These are phyloP conservation scores for Cryphonectria nitschkei DNA, from an alignment of 2,329 filamentous ascomycete species.

Conservation along the genomic window DNA sequence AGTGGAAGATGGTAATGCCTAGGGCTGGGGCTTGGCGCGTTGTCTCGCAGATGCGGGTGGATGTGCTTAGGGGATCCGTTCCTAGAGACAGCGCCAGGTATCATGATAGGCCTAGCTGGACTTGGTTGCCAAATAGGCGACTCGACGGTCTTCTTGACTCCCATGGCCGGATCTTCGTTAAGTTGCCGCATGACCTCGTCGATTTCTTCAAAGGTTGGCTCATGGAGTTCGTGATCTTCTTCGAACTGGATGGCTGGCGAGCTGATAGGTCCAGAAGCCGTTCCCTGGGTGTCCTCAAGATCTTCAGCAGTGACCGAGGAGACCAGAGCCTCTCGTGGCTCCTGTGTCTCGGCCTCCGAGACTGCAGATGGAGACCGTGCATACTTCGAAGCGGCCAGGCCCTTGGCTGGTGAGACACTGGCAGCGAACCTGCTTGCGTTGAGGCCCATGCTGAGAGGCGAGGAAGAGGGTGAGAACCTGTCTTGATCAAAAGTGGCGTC, in stretches of 20 bases:
- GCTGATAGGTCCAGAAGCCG: conserved; percentile 37
- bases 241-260: conserved; percentile 34
- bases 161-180: conserved; percentile 74
- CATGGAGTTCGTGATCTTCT: conserved; percentile 32
- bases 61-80: conserved; percentile 58
- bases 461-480: conserved; percentile 27
- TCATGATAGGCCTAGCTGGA: conserved; percentile 43
- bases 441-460: conserved; percentile 35
- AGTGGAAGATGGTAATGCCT: conserved; percentile 54
- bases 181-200: conserved; percentile 91
- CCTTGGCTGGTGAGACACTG: conserved; percentile 40
- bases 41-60: conserved; percentile 62
- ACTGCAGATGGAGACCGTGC: conserved; percentile 42
- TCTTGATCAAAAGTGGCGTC: conserved; percentile 9
- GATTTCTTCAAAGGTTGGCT: conserved; percentile 76
- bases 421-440: conserved; percentile 41
- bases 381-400: conserved; percentile 53
- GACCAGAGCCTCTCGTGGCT: conserved; percentile 29
- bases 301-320: conserved; percentile 35
- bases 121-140: conserved; percentile 53
- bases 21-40: conserved; percentile 75
- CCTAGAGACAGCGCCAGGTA: conserved; percentile 39
- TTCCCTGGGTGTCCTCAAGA: conserved; percentile 38
- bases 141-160: conserved; percentile 66
- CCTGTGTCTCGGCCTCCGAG: conserved; percentile 30